Percentiles rank a stretch among this genome's conserved stretches.
Conservation (phyloP, 768 basidiomycete genomes). For the Coprinopsis strossmayeri region DNA sequence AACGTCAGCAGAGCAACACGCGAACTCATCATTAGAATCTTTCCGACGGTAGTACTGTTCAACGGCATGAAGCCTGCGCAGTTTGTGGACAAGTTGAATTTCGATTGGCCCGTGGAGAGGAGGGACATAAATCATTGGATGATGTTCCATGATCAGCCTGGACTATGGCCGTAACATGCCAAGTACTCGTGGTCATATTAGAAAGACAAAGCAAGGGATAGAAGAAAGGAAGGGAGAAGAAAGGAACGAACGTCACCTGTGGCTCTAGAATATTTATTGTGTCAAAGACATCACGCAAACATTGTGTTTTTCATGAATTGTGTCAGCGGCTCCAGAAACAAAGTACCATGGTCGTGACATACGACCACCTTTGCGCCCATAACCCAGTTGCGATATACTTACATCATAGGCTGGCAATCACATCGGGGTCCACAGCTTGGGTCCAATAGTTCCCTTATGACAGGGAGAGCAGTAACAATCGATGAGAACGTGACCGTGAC, state of each 20-base stretch:
- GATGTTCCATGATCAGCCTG: not conserved
- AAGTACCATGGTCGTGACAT: not conserved
- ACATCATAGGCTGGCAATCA: not conserved
- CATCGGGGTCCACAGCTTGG: not conserved
- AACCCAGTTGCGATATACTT: not conserved
- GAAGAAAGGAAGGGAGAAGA: not conserved
- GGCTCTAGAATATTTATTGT: no score
- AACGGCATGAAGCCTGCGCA: not conserved
- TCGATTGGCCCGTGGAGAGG: not conserved
- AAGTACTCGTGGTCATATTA: not conserved
- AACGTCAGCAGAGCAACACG: not conserved
- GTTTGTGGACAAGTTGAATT: not conserved
- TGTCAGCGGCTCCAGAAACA: no score
- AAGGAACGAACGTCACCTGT: no score
- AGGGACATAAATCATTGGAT: not conserved
- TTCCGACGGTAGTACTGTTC: not conserved
- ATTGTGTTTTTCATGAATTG: no score
- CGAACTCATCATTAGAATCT: not conserved
- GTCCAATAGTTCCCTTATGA: not conserved
- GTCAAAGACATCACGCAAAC: no score
- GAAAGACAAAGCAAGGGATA: not conserved
- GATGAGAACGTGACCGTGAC: not conserved
- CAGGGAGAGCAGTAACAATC: not conserved
- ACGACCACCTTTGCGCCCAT: not conserved
- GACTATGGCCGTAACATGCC: not conserved